Evolutionary conservation across 1,284 basidiomycete species (phyloP), one percentile per base, ranked within the genome.

Genomic region (Microbotryum saponariae): DNA sequence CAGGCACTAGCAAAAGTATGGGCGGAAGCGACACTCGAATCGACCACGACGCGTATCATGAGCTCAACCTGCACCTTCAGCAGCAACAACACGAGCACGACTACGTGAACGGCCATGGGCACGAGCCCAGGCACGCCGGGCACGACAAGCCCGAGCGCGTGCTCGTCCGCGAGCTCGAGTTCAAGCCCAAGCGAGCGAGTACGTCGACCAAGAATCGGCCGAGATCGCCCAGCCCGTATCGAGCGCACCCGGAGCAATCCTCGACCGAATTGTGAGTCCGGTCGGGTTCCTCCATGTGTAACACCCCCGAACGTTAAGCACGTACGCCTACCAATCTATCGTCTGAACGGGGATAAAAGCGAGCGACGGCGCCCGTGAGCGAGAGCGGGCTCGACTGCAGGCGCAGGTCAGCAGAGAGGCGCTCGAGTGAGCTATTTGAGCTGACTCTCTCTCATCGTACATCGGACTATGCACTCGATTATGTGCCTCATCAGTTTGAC

Each of bases 201-300:
- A 65, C 63, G 1, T 59, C 54, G 25, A 65, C 54, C 51, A 61
- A 65, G 58, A 59, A 57, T 46, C 56, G 63, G 7, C 51, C 55
- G 47, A 29, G 56, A 27, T 60, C 59, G 31, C 60, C 65, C 6
- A 57, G 55, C 20, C 62, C 59, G n/a, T 62, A 29, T 33, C 50
- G 52, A 37, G 56, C 58, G 16, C 25, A 54, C 45, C 47, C 56
- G 6, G 60, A 57, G 21, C 60, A 52, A 44, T 51, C 51, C 7
- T 56, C 55, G 46, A 54, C 42, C 58, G 59, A 64, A 37, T 62
- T 64, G 63, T 64, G 6, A 44, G 63, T 21, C 29, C 44, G 8
- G 14, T 9, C 31, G 4, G 29, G 29, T 23, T 6, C 16, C 16
- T 7, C 10, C 10, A 18, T 10, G 23, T 10, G 6, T 25, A 42